Base-by-base conservation (phyloP, 306 rosid genomes). In the Cyclanthera cordifolia region DNA sequence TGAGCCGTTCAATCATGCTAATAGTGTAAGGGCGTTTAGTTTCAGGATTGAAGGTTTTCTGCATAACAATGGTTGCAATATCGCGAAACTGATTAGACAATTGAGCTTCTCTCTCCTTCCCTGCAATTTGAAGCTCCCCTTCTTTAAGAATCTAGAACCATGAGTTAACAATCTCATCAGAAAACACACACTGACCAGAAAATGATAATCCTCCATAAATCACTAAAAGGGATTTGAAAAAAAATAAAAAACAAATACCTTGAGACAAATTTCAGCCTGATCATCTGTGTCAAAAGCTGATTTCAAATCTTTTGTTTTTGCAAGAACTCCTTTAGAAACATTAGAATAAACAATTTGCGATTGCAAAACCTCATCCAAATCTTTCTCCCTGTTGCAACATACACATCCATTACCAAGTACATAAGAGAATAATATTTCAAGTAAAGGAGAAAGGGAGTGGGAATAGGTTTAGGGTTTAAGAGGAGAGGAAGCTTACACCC, bases 101-200 rank as follows among this genome's bases (percentile, higher is more conserved):
- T 53, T 85, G 70, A 7, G 98, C 90, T 53, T 93, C 98, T 77
- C 98, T 88, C 88, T 93, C 98, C 75, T 93, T 93, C 75, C 93
- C 98, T 49, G 96, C 95, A 25, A 89, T 86, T 80, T 88, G 98
- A 83, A 93, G 96, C 76, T 89, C 98, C 53, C 96, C 98, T 81
- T 87, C 88, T 70, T 89, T 85, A 70, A 93, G 82, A 74, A 89
- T 86, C 96, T 93, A 77, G 65, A 6, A 28, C 49, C 27, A 50
- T 39, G 16, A 72, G 56, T 48, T 47, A 2, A 7, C 12, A 30
- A 51, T 17, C 28, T 32, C 58, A 50, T 37, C 59, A 68, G 53
- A 66, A 1, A 15, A 43, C 2, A 13, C 28, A 46, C 9, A 15
- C 23, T 23, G 4, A 6, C 8, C 66, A 43, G 48, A 41, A 20